Percentiles rank a stretch among this genome's conserved stretches.
Conservation (phyloP, 768 basidiomycete genomes). For the Phlebiopsis gigantea region DNA sequence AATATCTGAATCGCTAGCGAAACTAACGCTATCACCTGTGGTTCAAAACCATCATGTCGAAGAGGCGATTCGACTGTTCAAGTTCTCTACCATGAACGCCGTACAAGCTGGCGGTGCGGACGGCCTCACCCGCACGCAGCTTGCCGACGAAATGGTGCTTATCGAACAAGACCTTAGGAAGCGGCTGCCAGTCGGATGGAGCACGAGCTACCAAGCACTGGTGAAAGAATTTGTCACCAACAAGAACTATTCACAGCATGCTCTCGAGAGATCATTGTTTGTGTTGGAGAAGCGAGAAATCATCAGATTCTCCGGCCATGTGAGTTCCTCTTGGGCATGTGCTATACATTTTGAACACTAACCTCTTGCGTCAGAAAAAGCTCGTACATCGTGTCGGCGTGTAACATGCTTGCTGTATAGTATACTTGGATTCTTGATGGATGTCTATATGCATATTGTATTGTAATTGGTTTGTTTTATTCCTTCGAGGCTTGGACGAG, state of each 20-base stretch:
- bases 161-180: conserved; percentile 86
- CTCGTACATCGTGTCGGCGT: conserved; percentile 34
- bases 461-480: background rate
- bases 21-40: conserved; percentile 80
- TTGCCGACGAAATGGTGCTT: conserved; percentile 88
- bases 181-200: conserved; percentile 91
- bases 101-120: conserved; percentile 92
- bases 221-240: conserved; percentile 90
- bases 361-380: conserved; percentile 39
- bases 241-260: conserved; percentile 86
- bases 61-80: conserved; percentile 97
- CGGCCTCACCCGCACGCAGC: conserved; percentile 83
- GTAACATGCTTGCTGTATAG: background rate
- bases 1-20: conserved; percentile 95
- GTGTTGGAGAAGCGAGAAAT: conserved; percentile 94
- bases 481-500: background rate
- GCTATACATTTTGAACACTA: background rate
- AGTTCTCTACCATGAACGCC: conserved; percentile 98
- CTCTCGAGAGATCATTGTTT: conserved; percentile 86
- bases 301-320: conserved; percentile 79
- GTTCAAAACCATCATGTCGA: conserved; percentile 94
- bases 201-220: conserved; percentile 91
- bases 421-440: background rate
- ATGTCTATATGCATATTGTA: background rate
- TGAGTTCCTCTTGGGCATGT: conserved; percentile 12